Evolutionary conservation across 306 rosid genomes (phyloP), one percentile per base, ranked within the genome.

Genomic region (Cotoneaster glaucophyllus): DNA sequence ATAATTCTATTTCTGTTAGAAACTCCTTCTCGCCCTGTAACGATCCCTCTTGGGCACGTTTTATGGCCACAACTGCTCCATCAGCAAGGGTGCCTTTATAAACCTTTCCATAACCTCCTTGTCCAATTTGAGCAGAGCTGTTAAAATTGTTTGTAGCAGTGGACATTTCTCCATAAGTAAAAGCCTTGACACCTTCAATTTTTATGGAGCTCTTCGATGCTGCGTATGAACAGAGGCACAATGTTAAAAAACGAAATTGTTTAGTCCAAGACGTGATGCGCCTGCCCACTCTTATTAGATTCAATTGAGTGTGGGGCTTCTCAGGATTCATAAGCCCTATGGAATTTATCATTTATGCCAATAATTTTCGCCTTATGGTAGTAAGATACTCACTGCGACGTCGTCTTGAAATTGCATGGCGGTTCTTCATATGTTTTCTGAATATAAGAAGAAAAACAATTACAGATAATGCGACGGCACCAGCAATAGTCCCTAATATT

Each of bases 11-110:
- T 82, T 92, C 97, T 44, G 97, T 92, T 43, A 92, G 86, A 82
- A 92, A 92, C 90, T 92, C 97, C 83, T 78, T 90, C 82, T 88
- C 92, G 43, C 97, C 97, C 86, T 92, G 97, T 69, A 90, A 75
- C 19, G 96, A 92, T 25, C 88, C 90, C 75, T 84, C 96, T 79
- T 76, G 96, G 63, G 97, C 97, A 80, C 97, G 96, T 86, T 92
- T 92, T 65, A 92, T 92, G 64, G 97, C 97, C 69, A 88, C 93
- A 68, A 78, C 63, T 2, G 86, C 85, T 78, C 93, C 88, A 43
- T 87, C 92, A 34, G 83, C 56, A 32, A 92, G 88, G 82, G 66
- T 68, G 28, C 97, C 96, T 86, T 65, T 92, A 79, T 92, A 92
- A 26, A 92, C 97, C 80, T 81, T 92, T 43, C 97, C 97, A 65